These are phyloP conservation scores for Blastobotrys mokoenaii DNA, from an alignment of 805 yeast genomes.

Conservation along the genomic window DNA sequence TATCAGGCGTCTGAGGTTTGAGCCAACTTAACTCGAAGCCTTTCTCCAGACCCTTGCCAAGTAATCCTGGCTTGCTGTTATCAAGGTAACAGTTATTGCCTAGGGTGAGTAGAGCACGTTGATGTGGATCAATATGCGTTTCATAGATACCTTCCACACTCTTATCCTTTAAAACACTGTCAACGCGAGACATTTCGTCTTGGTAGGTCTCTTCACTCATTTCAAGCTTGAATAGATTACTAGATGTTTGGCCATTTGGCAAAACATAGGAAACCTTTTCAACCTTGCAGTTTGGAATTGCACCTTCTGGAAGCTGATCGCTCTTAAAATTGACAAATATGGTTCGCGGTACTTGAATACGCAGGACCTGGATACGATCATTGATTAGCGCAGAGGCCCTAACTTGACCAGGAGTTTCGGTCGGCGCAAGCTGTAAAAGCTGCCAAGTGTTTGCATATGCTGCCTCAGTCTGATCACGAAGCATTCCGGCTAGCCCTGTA, in stretches of 20 bases:
- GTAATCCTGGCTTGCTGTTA: constrained; percentile 64
- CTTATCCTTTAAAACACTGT: constrained; percentile 55
- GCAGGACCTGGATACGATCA: constrained; percentile 64
- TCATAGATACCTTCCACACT: constrained; percentile 68
- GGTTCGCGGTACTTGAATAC: constrained; percentile 65
- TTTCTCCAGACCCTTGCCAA: constrained; percentile 75
- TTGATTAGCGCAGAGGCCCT: constrained; percentile 63
- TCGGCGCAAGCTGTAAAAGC: constrained; percentile 53
- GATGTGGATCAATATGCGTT: constrained; percentile 53
- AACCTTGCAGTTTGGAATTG: constrained; percentile 44
- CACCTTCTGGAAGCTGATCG: constrained; percentile 32
- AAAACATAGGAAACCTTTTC: constrained; percentile 52
- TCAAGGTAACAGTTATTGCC: constrained; percentile 70
- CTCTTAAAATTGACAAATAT: constrained; percentile 60
- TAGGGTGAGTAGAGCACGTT: constrained; percentile 68
- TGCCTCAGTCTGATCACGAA: constrained; percentile 66
- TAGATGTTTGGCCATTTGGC: constrained; percentile 54
- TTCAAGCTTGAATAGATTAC: constrained; percentile 49
- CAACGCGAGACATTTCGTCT: constrained; percentile 48
- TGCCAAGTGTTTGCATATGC: constrained; percentile 80
- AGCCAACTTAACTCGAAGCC: constrained; percentile 67
- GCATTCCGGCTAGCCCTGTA: constrained; percentile 52
- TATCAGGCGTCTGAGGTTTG: constrained; percentile 30
- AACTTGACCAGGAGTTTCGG: constrained; percentile 56
- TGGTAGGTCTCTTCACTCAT: constrained; percentile 60